Evolutionary conservation across 495 filamentous ascomycete species (phyloP).

Genomic region (Paragyromitra xinjiangensis): DNA sequence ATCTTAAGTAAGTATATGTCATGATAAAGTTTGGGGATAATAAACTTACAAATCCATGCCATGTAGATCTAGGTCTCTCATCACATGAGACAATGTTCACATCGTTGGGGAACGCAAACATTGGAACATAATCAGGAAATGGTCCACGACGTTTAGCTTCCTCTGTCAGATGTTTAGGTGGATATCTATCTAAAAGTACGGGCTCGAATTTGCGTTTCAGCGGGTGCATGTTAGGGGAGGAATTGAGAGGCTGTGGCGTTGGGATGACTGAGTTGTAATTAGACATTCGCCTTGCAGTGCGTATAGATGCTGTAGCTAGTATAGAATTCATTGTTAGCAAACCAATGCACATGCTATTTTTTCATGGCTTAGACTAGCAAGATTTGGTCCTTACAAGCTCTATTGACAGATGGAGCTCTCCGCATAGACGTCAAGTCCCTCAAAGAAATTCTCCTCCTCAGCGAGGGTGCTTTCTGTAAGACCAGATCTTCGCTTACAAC

Average conservation of each 20-base stretch:
- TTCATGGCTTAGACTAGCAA: constrained; percentile 17
- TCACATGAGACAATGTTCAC: constrained; percentile 95
- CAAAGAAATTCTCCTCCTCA: constrained; percentile 73
- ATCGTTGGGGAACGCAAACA: constrained; percentile 99
- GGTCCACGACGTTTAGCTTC: constrained; percentile 80
- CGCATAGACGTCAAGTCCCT: constrained; percentile 95
- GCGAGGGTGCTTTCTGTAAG: constrained; percentile 60
- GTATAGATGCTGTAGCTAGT: constrained; percentile 76
- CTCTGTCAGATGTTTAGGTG: constrained; percentile 79
- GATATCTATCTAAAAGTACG: constrained; percentile 91
- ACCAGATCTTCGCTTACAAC: constrained; percentile 76
- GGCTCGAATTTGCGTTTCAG: constrained; percentile 93
- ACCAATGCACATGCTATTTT: constrained; percentile 23
- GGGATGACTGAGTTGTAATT: constrained; percentile 99
- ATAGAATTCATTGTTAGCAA: constrained; percentile 41
- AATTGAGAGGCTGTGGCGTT: constrained; percentile 85
- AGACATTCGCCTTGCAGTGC: constrained; percentile 87
- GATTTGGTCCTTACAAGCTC: constrained; percentile 55
- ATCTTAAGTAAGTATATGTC: constrained; percentile 28
- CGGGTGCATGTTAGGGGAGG: constrained; percentile 93
- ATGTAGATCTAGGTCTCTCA: constrained; percentile 89
- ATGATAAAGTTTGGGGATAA: constrained; percentile 17
- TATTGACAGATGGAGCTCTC: constrained; percentile 77
- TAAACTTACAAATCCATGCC: constrained; percentile 82
- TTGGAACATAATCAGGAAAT: constrained; percentile 97